Evolutionary conservation across 805 yeast genomes (phyloP), one percentile per base, ranked within the genome.

Genomic region (Helenozyma rhizophorensis): DNA sequence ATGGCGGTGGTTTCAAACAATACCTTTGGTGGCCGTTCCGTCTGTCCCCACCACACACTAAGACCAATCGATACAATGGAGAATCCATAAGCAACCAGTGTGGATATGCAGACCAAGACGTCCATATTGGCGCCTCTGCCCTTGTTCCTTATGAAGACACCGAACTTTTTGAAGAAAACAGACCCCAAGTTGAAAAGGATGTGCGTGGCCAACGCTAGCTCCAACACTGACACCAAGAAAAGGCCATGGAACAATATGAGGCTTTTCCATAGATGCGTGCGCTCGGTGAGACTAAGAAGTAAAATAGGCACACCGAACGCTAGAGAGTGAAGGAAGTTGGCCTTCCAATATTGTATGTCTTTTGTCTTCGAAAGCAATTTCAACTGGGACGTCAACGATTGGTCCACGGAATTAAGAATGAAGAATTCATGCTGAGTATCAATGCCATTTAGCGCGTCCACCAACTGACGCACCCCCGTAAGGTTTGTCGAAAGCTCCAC

Each of bases 1-100:
- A 94, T 86, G 11, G 81, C 78, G 1, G 87, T 72, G 0, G 97
- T 88, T 38, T 87, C 97, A 65, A 93, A 89, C 22, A 88, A 65
- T 1, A 82, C 76, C 32, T 72, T 76, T 5, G 96, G 94, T 5
- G 80, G 71, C 32, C 54, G 52, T 0, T 54, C 42, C 15, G 50
- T 51, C 8, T 58, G 57, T n/a, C 70, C 63, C 18, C 56, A 50
- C 52, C 72, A 45, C 13, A 77, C 62, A 25, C 76, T 67, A 22
- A 68, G 56, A 1, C 72, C 19, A 40, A 87, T 75, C 0, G 93
- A 73, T 16, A 76, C 54, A 1, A 83, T 53, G 1, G 97, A 88
- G 49, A 85, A 90, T 4, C 65, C 29, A 51, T 77, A 93, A 4
- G 96, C 85, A 14, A 83, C 77, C 30, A 80, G 60, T 0, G 96